These are phyloP conservation scores for Peltaster fructicola DNA, from an alignment of 2,329 filamentous ascomycete species.

Conservation along the genomic window DNA sequence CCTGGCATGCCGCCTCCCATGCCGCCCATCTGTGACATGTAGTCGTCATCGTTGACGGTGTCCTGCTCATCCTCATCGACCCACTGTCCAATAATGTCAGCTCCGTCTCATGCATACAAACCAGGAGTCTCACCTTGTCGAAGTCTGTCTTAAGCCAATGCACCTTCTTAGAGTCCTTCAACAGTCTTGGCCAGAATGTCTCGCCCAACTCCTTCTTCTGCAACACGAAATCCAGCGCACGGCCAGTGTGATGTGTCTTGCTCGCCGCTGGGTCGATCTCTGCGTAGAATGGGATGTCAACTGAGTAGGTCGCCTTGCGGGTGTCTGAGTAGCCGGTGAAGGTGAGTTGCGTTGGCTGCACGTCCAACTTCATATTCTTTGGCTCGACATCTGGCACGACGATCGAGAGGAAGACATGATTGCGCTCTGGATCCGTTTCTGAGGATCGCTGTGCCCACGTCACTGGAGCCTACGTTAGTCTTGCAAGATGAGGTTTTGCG, in stretches of 20 bases:
- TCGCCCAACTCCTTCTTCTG: constrained; percentile 93
- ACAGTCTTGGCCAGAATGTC: constrained; percentile 87
- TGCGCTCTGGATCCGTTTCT: constrained; percentile 60
- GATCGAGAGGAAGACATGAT: constrained; percentile 90
- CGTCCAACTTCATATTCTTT: constrained; percentile 60
- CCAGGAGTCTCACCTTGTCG: constrained; percentile 57
- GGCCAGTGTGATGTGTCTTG: constrained; percentile 75
- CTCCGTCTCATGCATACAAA: not conserved
- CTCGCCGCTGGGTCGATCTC: constrained; percentile 76
- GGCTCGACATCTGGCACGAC: constrained; percentile 68
- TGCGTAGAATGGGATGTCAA: constrained; percentile 73
- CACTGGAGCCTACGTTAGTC: constrained; percentile 37
- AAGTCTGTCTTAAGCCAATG: constrained; percentile 99
- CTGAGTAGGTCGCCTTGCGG: constrained; percentile 72
- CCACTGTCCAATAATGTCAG: constrained; percentile 41
- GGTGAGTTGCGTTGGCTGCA: constrained; percentile 57
- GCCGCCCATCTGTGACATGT: constrained; percentile 32
- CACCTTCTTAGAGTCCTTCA: constrained; percentile 76
- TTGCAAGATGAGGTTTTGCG: constrained; percentile 1
- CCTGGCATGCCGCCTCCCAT: constrained; percentile 31
- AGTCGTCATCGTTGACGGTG: constrained; percentile 58
- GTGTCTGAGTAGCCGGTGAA: constrained; percentile 72
- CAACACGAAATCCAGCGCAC: constrained; percentile 78
- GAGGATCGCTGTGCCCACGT: constrained; percentile 97
- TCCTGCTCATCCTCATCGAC: constrained; percentile 98